phyloP scores from a whole-genome alignment of 139 green algal species.

The Asterochloris erici region DNA sequence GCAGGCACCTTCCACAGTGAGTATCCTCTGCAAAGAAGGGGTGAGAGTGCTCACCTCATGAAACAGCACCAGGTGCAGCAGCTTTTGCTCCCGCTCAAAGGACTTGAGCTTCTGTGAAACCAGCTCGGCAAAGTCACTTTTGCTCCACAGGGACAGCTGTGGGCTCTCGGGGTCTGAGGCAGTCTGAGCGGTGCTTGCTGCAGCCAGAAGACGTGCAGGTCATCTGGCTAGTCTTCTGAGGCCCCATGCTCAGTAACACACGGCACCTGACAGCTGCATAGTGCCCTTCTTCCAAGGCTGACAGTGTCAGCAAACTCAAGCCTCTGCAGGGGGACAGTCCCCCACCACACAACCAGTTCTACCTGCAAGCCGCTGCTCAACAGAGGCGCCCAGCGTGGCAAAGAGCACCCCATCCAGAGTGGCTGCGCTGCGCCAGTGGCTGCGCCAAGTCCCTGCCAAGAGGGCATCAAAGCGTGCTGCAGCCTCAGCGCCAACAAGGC shows the following conservation, averaged over 20 bases:
- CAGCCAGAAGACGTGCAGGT: background rate
- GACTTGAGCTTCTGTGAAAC: constrained; percentile 51
- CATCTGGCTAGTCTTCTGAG: background rate
- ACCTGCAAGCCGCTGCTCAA: constrained; percentile 36
- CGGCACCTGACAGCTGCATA: too few species aligned
- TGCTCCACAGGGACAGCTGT: constrained; percentile 34
- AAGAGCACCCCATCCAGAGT: constrained; percentile 5
- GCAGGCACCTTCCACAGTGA: background rate
- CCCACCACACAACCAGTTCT: background rate
- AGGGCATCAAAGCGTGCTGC: constrained; percentile 34
- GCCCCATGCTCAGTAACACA: background rate
- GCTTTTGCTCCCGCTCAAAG: constrained; percentile 67
- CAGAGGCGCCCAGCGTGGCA: constrained; percentile 30
- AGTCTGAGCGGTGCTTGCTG: background rate
- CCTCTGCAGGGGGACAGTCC: too few species aligned
- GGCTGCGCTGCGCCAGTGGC: constrained; percentile 4
- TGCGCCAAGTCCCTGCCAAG: background rate
- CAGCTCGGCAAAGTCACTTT: constrained; percentile 43
- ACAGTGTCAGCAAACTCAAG: too few species aligned
- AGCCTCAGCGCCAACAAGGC: constrained; percentile 40
- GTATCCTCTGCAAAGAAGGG: background rate
- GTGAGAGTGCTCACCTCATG: background rate
- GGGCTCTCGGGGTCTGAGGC: background rate
- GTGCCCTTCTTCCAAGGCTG: too few species aligned
- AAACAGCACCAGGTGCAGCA: constrained; percentile 58